Percentiles rank a stretch among this genome's conserved stretches.
These are phyloP conservation scores for Wickerhamomyces chambardii DNA, from an alignment of 805 yeast species.

Conservation along the genomic window DNA sequence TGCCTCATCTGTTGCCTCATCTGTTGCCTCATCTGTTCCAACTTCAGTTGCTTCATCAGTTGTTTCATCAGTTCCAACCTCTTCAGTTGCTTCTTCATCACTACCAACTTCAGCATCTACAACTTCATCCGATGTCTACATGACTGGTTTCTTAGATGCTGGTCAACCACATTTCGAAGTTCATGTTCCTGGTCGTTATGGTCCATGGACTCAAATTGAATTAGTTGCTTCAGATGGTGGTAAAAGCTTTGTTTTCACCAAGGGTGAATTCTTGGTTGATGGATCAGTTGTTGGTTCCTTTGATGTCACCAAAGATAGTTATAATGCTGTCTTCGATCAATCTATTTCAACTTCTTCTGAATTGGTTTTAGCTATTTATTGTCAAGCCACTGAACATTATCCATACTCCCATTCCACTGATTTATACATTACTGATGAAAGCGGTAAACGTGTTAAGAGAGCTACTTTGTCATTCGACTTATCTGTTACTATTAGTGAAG, in stretches of 20 bases:
- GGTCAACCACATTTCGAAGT: not conserved
- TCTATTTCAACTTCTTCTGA: not conserved
- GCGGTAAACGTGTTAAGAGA: not conserved
- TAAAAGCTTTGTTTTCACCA: not conserved
- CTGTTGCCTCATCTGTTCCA: too few relatives aligned
- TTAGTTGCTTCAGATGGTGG: too few relatives aligned
- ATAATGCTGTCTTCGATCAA: too few relatives aligned
- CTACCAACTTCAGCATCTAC: conserved; percentile 3
- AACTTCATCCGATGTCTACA: too few relatives aligned
- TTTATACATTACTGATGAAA: not conserved
- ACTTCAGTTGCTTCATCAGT: too few relatives aligned
- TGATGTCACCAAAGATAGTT: not conserved
- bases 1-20: too few relatives aligned
- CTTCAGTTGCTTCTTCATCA: conserved; percentile 1
- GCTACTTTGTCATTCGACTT: not conserved
- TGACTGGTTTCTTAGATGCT: not conserved
- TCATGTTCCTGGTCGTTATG: not conserved
- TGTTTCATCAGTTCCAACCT: too few relatives aligned
- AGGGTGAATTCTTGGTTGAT: not conserved
- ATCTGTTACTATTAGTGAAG: not conserved
- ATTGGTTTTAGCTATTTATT: not conserved
- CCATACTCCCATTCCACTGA: not conserved
- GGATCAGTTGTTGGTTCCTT: not conserved
- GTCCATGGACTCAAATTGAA: not conserved
- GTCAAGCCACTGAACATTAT: not conserved